Evolutionary conservation across 1,284 basidiomycete species (phyloP), one percentile per base, ranked within the genome.

Genomic region (Neonothopanus nambi): DNA sequence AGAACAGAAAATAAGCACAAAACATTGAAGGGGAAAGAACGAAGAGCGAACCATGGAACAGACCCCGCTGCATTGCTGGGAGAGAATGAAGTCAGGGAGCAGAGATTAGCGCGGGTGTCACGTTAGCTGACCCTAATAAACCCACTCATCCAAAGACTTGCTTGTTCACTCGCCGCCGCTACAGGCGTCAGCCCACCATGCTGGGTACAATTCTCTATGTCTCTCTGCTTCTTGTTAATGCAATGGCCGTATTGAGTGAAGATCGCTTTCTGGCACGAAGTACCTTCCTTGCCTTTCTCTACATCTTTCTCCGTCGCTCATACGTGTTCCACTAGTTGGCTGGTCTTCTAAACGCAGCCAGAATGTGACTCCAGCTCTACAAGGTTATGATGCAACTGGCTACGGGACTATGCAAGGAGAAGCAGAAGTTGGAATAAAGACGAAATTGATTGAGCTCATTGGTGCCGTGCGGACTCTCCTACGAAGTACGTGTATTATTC

Each of bases 231-330:
- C 77, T 98, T 67, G 86, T 94, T 60, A 98, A 98, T 70, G 92
- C 93, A 26, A 83, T 98, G 65, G 95, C 95, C 7, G 89, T 98
- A 55, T 78, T 98, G 52, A 97, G 88, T 65, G 95, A 98, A 71
- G 95, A 98, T 63, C 82, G 95, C 1, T 98, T 98, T 70, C 82
- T 98, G 43, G 91, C 93, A 20, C 79, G 89, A 69, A 94, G 96
- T 98, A 68, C 65, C 89, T 82, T 28, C 26, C 11, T 48, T 59
- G 41, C 36, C 28, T 23, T 47, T 52, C 40, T 38, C 38, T 8
- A 33, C 41, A 30, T 45, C 35, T 4, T 35, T 55, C 43, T 52
- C n/a, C 57, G 28, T 58, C 36, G 55, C 21, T 47, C 37, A 50
- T 55, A 54, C 28, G 55, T 48, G 41, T 54, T 57, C 54, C 53